These are phyloP conservation scores for Neurospora tetrasperma DNA, from an alignment of 495 filamentous ascomycete genomes.

Conservation along the genomic window DNA sequence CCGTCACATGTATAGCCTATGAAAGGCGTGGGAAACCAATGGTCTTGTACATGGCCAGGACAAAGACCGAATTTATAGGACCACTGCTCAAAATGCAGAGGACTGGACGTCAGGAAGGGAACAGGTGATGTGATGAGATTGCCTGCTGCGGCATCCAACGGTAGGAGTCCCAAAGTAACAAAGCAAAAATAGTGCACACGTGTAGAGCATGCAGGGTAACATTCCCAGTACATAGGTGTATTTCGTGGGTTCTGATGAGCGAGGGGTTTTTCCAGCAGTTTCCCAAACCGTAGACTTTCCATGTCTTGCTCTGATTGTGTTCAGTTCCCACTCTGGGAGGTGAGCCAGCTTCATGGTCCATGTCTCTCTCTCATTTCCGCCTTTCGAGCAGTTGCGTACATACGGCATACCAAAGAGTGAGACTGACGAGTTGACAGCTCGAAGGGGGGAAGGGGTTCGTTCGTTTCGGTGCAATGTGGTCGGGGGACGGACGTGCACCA, in stretches of 20 bases:
- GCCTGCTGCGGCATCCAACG: not conserved
- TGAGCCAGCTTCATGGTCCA: not conserved
- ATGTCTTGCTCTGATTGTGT: not conserved
- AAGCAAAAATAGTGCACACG: not conserved
- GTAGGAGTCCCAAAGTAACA: not conserved
- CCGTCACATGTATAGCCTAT: not conserved
- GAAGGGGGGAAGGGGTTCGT: not conserved
- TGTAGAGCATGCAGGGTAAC: not conserved
- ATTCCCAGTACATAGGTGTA: not conserved
- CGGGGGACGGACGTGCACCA: not conserved
- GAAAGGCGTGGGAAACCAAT: not conserved
- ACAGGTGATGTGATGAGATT: not conserved
- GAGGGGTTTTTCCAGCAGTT: not conserved
- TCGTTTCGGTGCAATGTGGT: constrained; percentile 26
- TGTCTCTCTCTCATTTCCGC: not conserved
- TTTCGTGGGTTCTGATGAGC: not conserved
- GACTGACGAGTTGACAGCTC: constrained; percentile 7
- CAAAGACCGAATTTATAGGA: not conserved
- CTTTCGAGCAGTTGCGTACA: constrained; percentile 10
- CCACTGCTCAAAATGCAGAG: not conserved
- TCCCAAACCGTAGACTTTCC: not conserved
- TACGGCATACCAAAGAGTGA: constrained; percentile 9
- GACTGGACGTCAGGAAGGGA: not conserved
- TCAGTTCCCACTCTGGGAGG: not conserved
- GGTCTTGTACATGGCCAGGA: not conserved